Evolutionary conservation across 768 basidiomycete genomes (phyloP).

Genomic region (Hysterangium stoloniferum): DNA sequence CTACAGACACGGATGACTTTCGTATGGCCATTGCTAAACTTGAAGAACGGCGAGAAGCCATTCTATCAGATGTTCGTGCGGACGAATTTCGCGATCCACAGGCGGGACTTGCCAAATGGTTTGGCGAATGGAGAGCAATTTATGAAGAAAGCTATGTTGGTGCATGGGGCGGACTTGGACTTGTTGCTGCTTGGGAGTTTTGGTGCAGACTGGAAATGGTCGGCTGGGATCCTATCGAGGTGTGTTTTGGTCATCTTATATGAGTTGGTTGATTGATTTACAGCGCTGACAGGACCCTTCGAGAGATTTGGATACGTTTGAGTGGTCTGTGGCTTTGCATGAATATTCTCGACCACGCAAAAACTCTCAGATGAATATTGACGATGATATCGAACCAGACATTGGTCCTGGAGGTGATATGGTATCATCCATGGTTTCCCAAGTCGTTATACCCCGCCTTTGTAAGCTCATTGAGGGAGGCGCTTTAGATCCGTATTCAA

Average conservation of each 20-base stretch:
- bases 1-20: constrained; percentile 66
- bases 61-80: constrained; percentile 77
- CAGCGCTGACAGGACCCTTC: constrained; percentile 31
- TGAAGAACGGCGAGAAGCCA: constrained; percentile 37
- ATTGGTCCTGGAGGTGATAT: constrained; percentile 82
- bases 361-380: constrained; percentile 21
- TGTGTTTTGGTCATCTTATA: constrained; percentile 25
- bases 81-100: constrained; percentile 78
- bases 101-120: constrained; percentile 56
- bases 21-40: constrained; percentile 50
- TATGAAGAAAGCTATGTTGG: constrained; percentile 78
- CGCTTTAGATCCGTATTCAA: constrained; percentile 76
- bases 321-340: constrained; percentile 76
- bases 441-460: constrained; percentile 68
- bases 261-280: not conserved
- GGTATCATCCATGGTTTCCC: constrained; percentile 82
- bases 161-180: constrained; percentile 84
- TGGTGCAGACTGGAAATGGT: constrained; percentile 84
- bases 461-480: constrained; percentile 72
- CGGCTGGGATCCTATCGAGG: constrained; percentile 85
- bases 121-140: constrained; percentile 64
- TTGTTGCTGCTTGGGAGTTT: constrained; percentile 90
- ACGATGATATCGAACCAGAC: constrained; percentile 42
- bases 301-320: constrained; percentile 64
- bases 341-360: constrained; percentile 56